phyloP scores from a whole-genome alignment of 1,284 basidiomycete genomes.

The Cutaneotrichosporon dermatis region DNA sequence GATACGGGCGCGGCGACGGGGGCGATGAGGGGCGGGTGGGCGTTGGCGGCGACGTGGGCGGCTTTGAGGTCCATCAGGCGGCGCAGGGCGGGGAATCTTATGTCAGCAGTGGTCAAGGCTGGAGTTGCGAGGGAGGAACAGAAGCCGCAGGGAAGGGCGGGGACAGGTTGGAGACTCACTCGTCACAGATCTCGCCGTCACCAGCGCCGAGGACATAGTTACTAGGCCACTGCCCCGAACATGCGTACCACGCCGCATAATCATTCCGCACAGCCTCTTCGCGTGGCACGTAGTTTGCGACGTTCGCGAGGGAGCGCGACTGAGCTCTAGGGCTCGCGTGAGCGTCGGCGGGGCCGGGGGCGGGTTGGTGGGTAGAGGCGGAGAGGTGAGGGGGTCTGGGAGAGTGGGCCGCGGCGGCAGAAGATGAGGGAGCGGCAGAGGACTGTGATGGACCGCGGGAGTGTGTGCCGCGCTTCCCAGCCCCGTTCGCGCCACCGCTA shows the following conservation, averaged over 20 bases:
- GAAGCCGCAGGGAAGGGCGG: no score
- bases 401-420: no score
- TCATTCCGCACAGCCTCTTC: slow-evolving; percentile 95
- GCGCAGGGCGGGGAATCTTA: slow-evolving; percentile 85
- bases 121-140: no score
- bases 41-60: slow-evolving; percentile 26
- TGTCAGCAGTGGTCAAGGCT: background rate
- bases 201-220: slow-evolving; percentile 83
- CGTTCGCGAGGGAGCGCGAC: slow-evolving; percentile 12
- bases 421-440: no score
- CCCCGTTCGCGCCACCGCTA: slow-evolving; percentile 3
- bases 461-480: no score
- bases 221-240: slow-evolving; percentile 83
- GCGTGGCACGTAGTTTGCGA: slow-evolving; percentile 70
- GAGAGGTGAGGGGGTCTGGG: no score
- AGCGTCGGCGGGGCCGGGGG: no score
- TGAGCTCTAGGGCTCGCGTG: no score
- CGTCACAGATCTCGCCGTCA: slow-evolving; percentile 80
- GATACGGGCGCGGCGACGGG: slow-evolving; percentile 17
- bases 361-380: no score
- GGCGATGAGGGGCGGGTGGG: slow-evolving; percentile 44
- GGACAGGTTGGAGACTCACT: slow-evolving; percentile 74
- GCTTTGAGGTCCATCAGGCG: slow-evolving; percentile 74
- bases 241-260: slow-evolving; percentile 84
- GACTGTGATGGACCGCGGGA: no score